Conservation (phyloP, 371 early-diverging fungal species). For the Nematocida displodere region DNA sequence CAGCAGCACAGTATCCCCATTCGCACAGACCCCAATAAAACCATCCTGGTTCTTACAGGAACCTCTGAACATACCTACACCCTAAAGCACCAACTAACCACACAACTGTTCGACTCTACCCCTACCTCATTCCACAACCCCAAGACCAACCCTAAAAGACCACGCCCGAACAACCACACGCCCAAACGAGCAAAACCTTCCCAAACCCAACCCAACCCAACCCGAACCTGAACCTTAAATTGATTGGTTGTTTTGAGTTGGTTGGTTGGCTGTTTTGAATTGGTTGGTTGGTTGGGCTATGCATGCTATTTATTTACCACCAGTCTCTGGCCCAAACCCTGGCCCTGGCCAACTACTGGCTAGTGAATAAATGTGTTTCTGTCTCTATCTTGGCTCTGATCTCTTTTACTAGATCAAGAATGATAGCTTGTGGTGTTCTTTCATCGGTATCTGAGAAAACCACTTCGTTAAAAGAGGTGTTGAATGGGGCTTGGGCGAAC, state of each 20-base stretch:
- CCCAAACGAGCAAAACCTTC: too few relatives aligned
- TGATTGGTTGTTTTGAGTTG: neutral
- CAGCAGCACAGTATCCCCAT: constrained; percentile 11
- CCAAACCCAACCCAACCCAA: too few relatives aligned
- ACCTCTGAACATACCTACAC: constrained; percentile 1
- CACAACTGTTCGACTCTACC: neutral
- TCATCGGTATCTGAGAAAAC: neutral
- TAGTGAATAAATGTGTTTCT: constrained; percentile 10
- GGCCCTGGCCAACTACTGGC: neutral
- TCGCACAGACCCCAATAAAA: neutral
- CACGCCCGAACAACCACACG: too few relatives aligned
- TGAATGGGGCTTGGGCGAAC: too few relatives aligned
- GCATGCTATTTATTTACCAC: neutral
- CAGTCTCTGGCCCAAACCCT: neutral
- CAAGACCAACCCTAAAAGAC: too few relatives aligned
- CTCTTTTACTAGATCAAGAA: constrained; percentile 34
- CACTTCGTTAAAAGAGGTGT: neutral
- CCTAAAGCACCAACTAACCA: constrained; percentile 1
- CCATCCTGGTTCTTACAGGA: neutral
- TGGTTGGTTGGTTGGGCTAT: neutral
- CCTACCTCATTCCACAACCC: too few relatives aligned
- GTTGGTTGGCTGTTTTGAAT: neutral
- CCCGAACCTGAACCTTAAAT: too few relatives aligned
- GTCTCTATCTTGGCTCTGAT: constrained; percentile 41
- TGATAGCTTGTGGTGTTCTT: neutral